Conservation (phyloP, 306 rosid species). For the Parietaria judaica region DNA sequence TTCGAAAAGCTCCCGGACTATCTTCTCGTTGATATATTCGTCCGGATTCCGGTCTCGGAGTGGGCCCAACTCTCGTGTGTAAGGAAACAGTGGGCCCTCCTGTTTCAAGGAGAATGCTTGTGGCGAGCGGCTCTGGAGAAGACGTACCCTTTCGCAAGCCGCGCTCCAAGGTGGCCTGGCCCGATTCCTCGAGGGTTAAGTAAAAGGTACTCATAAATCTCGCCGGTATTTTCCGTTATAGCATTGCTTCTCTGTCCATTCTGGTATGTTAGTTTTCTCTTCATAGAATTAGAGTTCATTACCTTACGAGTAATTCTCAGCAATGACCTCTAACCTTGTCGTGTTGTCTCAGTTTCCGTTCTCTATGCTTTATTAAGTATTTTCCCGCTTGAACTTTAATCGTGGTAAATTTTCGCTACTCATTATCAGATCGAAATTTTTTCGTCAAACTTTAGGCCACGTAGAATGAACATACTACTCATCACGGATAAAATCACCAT, state of each 20-base stretch:
- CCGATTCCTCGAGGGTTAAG: constrained; percentile 50
- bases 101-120: constrained; percentile 45
- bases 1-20: constrained; percentile 56
- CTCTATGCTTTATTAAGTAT: no score
- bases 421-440: no score
- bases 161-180: constrained; percentile 56
- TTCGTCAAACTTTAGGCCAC: no score
- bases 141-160: constrained; percentile 37
- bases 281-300: no score
- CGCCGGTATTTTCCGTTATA: neutral
- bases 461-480: no score
- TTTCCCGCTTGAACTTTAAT: no score
- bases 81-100: constrained; percentile 56
- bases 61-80: constrained; percentile 53
- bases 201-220: constrained; percentile 34
- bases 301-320: no score
- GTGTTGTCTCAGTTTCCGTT: no score
- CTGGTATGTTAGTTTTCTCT: no score
- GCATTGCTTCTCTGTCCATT: neutral
- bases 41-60: constrained; percentile 39
- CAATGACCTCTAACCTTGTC: no score
- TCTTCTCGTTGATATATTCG: constrained; percentile 55
- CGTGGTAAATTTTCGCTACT: no score
- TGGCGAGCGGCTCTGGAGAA: constrained; percentile 62
- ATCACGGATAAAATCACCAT: no score